Evolutionary conservation across 257 asterid genomes (phyloP).

Genomic region (Knoxia roxburghii): DNA sequence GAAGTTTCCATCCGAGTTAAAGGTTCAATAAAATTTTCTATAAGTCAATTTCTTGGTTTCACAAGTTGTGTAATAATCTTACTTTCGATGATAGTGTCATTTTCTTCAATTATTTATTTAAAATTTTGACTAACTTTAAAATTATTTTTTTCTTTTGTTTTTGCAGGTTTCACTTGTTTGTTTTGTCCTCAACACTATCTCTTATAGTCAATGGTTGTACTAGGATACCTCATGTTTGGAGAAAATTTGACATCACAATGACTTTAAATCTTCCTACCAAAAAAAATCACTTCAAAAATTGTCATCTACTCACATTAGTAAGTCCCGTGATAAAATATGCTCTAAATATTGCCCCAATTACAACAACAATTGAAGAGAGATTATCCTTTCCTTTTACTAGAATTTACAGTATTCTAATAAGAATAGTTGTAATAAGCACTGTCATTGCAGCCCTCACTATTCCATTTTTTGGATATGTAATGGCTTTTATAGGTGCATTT

Average conservation of each 20-base stretch:
- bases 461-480: constrained; percentile 35
- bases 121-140: too few relatives aligned
- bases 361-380: constrained; percentile 14
- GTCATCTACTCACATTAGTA: constrained; percentile 43
- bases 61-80: too few relatives aligned
- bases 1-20: too few relatives aligned
- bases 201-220: constrained; percentile 39
- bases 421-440: constrained; percentile 19
- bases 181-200: constrained; percentile 30
- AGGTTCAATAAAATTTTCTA: too few relatives aligned
- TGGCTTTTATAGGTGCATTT: constrained; percentile 47
- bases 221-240: constrained; percentile 49
- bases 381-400: not conserved
- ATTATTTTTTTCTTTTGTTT: too few relatives aligned
- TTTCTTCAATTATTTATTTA: too few relatives aligned
- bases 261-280: constrained; percentile 45
- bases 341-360: constrained; percentile 17
- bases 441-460: constrained; percentile 12
- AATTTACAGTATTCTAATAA: constrained; percentile 7
- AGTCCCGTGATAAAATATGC: constrained; percentile 43
- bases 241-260: constrained; percentile 28
- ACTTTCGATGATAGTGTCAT: too few relatives aligned
- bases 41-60: too few relatives aligned
- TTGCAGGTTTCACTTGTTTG: constrained; percentile 39
- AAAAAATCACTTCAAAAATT: constrained; percentile 30